phyloP scores from a whole-genome alignment of 768 basidiomycete species.

The Glaciozyma antarctica region DNA sequence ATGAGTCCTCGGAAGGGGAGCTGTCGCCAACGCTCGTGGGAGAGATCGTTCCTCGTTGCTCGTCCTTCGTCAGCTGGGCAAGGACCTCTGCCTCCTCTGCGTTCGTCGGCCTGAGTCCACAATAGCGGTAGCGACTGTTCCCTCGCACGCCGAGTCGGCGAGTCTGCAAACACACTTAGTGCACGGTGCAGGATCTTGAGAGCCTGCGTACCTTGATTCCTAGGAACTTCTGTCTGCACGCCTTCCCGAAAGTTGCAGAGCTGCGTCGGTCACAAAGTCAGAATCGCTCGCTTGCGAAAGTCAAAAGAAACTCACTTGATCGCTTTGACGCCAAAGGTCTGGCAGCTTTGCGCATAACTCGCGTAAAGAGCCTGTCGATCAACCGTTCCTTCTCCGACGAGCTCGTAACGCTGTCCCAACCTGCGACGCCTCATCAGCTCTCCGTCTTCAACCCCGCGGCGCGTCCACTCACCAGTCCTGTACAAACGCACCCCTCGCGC shows the following conservation, averaged over 20 bases:
- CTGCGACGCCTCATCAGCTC: slow-evolving; percentile 41
- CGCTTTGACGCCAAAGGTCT: slow-evolving; percentile 65
- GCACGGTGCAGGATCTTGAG: too few relatives aligned
- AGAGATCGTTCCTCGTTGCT: neutral
- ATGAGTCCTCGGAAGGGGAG: neutral
- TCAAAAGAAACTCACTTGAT: neutral
- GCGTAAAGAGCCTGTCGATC: slow-evolving; percentile 89
- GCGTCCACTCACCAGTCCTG: slow-evolving; percentile 65
- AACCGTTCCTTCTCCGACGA: slow-evolving; percentile 85
- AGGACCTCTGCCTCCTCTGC: slow-evolving; percentile 35
- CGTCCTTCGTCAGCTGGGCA: slow-evolving; percentile 13
- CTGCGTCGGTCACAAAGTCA: slow-evolving; percentile 49
- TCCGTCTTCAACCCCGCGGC: slow-evolving; percentile 24
- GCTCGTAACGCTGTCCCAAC: slow-evolving; percentile 80
- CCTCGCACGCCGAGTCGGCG: slow-evolving; percentile 82
- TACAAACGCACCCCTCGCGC: slow-evolving; percentile 85
- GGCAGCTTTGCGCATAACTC: slow-evolving; percentile 80
- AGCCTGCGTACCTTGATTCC: slow-evolving; percentile 58
- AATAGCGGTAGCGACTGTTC: slow-evolving; percentile 81
- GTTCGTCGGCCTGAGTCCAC: slow-evolving; percentile 31
- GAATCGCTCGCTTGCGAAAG: neutral
- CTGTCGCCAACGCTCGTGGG: neutral
- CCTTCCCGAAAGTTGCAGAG: slow-evolving; percentile 89
- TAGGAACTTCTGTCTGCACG: slow-evolving; percentile 83
- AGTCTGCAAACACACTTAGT: slow-evolving; percentile 42